Evolutionary conservation across 1,284 basidiomycete species (phyloP), one percentile per base, ranked within the genome.

Genomic region (Irpex lacteus): DNA sequence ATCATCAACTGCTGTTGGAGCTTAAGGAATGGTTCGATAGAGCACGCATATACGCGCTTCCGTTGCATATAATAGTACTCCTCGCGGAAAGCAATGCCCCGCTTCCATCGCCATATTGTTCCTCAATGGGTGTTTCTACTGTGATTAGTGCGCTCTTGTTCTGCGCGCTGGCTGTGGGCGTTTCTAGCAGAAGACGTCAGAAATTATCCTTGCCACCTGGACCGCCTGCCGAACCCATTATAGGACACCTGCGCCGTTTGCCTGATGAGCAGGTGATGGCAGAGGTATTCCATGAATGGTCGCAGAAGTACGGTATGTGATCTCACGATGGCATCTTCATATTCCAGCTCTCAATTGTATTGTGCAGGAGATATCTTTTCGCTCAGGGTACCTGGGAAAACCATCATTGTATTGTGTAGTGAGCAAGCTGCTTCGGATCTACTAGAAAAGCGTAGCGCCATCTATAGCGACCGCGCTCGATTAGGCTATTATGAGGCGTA

Each of bases 381-480:
- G 18, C 56, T 64, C 8, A 36, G 55, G 32, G 19, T 64, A 15
- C 40, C 61, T 21, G 60, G 60, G 18, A 19, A 13, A 5, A n/a
- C 54, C 21, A 53, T 61, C 11, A 15, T n/a, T 13, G 8, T 26
- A 34, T 13, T 60, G 34, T 47, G 50, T 50, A 18, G 59, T n/a
- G 21, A 52, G 19, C 32, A 62, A 60, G 64, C 61, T 13, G 60
- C 57, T 18, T 8, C 40, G 13, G 64, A 65, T n/a, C 40, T 65
- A 9, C 56, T 65, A 15, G 64, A 65, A 15, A 65, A 65, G 40
- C 19, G 60, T 11, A 59, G 60, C 38, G 54, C 64, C 21, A 62
- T 47, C 5, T 65, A 65, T 36, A 62, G 54, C 34, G 7, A 64
- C 57, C 61, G 61, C 11, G 38, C 38, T 8, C 38, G 38, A 44